These are phyloP conservation scores for Ceratobasidium sp. DNA, from an alignment of 1,284 basidiomycete genomes.

Conservation along the genomic window DNA sequence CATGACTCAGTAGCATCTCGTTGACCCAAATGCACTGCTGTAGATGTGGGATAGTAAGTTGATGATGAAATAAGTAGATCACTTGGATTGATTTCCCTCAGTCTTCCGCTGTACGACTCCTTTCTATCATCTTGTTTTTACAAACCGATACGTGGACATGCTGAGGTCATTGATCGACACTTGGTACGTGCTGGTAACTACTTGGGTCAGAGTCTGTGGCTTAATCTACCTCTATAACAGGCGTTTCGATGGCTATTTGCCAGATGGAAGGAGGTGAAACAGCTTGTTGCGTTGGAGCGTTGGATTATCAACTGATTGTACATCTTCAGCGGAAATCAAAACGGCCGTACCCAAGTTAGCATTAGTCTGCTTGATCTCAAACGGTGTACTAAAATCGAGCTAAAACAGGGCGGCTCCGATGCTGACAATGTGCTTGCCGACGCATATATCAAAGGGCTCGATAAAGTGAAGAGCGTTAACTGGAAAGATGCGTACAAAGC, in stretches of 20 bases:
- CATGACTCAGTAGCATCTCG: neutral
- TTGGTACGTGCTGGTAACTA: neutral
- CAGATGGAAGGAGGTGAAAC: slow-evolving; percentile 19
- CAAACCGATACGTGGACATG: slow-evolving; percentile 25
- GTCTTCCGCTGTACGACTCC: slow-evolving; percentile 31
- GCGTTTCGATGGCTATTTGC: slow-evolving; percentile 26
- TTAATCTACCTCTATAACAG: neutral
- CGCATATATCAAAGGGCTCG: slow-evolving; percentile 24
- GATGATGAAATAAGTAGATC: neutral
- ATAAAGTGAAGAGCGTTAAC: slow-evolving; percentile 19
- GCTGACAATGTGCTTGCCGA: slow-evolving; percentile 26
- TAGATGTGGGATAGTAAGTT: slow-evolving; percentile 36
- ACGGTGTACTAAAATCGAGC: neutral
- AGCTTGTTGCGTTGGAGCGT: neutral
- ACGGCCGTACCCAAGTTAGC: slow-evolving; percentile 25
- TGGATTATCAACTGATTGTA: neutral
- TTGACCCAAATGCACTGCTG: neutral
- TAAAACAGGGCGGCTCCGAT: slow-evolving; percentile 15
- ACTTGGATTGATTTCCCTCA: neutral
- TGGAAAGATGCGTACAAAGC: slow-evolving; percentile 30
- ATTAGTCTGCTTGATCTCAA: neutral
- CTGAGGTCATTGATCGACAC: slow-evolving; percentile 31
- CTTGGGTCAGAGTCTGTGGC: neutral
- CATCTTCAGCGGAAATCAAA: slow-evolving; percentile 29
- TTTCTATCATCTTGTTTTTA: slow-evolving; percentile 27